Conservation (phyloP, 257 asterid species). For the Ehretia macrophylla region DNA sequence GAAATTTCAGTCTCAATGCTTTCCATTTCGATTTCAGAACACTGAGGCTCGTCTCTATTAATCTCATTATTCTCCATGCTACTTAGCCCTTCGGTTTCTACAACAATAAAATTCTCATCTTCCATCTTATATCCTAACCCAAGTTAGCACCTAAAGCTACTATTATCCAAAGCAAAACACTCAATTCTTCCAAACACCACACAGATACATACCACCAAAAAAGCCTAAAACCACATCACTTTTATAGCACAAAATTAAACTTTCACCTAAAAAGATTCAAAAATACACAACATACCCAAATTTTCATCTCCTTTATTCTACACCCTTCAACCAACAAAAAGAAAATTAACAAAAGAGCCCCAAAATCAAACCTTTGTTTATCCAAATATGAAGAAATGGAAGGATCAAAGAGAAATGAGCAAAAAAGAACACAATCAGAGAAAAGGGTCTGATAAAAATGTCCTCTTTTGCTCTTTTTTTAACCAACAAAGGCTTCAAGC, state of each 20-base stretch:
- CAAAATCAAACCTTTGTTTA: no score
- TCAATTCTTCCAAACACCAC: slow-evolving; percentile 5
- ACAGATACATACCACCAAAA: background rate
- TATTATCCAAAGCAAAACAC: slow-evolving; percentile 7
- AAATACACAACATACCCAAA: background rate
- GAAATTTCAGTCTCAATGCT: slow-evolving; percentile 29
- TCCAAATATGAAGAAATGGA: background rate
- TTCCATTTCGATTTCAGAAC: slow-evolving; percentile 63
- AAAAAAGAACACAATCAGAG: background rate
- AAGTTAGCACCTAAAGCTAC: background rate
- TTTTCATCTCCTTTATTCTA: no score
- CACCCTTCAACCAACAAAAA: background rate
- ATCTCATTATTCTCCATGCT: slow-evolving; percentile 13
- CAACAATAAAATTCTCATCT: background rate
- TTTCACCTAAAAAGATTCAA: no score
- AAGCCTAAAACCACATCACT: background rate
- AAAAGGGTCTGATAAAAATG: background rate
- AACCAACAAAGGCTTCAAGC: background rate
- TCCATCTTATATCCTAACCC: slow-evolving; percentile 17
- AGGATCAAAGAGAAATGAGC: background rate
- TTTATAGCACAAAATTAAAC: background rate
- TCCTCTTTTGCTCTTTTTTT: background rate
- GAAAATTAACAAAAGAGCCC: no score
- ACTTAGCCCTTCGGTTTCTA: slow-evolving; percentile 3
- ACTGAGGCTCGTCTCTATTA: slow-evolving; percentile 17